These are phyloP conservation scores for Tuber borchii DNA, from an alignment of 495 filamentous ascomycete species.

Conservation along the genomic window DNA sequence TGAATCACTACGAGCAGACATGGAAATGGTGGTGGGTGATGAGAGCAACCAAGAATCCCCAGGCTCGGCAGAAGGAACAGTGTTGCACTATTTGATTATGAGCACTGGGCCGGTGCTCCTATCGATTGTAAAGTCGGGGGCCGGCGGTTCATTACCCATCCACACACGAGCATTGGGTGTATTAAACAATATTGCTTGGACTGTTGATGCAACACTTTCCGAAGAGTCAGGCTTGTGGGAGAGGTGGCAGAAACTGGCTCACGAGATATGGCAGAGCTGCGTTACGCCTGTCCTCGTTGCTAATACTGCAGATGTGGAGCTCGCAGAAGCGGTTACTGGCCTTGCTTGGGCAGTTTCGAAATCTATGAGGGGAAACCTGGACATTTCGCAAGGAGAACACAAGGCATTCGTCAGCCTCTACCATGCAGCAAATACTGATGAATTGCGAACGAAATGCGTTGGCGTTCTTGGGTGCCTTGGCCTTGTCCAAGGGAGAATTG, in stretches of 20 bases:
- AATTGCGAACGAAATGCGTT: conserved; percentile 56
- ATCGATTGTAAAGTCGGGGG: conserved; percentile 41
- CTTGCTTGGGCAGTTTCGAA: conserved; percentile 59
- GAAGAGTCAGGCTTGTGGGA: conserved; percentile 42
- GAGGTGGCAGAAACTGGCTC: conserved; percentile 49
- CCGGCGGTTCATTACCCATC: conserved; percentile 30
- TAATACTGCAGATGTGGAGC: conserved; percentile 54
- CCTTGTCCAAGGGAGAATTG: conserved; percentile 43
- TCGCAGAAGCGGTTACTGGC: conserved; percentile 53
- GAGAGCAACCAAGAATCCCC: conserved; percentile 43
- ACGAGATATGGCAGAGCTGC: conserved; percentile 50
- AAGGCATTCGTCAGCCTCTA: conserved; percentile 58
- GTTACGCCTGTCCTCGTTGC: conserved; percentile 51
- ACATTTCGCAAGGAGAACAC: conserved; percentile 48
- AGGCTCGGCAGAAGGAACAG: conserved; percentile 28
- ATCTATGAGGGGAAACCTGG: conserved; percentile 47
- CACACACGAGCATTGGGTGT: conserved; percentile 49
- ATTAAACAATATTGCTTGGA: conserved; percentile 59
- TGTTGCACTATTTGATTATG: conserved; percentile 45
- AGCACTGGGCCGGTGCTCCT: conserved; percentile 50
- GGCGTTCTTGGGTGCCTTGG: conserved; percentile 56
- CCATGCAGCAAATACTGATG: conserved; percentile 45
- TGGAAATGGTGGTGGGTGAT: conserved; percentile 52
- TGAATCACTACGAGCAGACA: conserved; percentile 46
- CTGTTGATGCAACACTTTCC: conserved; percentile 48